Evolutionary conservation across 1,139 yeast species (phyloP), one percentile per base, ranked within the genome.

Genomic region (Nematodospora anomalae): DNA sequence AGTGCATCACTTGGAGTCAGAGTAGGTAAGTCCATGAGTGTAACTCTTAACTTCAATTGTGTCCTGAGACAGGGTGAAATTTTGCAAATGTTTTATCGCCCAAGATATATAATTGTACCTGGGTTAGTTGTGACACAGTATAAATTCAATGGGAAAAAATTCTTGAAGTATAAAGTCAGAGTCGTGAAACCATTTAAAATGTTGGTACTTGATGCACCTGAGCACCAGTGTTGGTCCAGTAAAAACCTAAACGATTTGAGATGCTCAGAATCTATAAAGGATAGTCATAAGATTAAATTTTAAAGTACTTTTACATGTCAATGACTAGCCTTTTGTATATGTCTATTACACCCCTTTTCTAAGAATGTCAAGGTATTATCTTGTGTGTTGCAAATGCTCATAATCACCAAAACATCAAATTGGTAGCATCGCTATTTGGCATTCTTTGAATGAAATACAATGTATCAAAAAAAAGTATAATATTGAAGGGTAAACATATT

Each of bases 171-270:
- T 13, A 32, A 32, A 16, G 26, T 32, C 3, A 30, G 29, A 15
- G 20, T 18, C 4, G 37, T 43, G 11, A 37, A 31, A 13, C 37
- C 40, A 6, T 45, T 45, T 26, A 41, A 38, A 25, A 40, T 44
- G 40, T 33, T 45, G n/a, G 36, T 39, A 16, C 16, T 38, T 11
- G 49, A 42, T 10, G 29, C 44, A 6, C 46, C 49, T 2, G 43
- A 43, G 14, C 46, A 45, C 37, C 43, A 41, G 13, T 45, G 49
- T 30, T 39, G 45, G 42, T 37, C 36, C 18, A 31, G 41, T 13
- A 27, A 21, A 11, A 29, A 44, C 21, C 32, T 33, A 2, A 7
- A 30, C 9, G 38, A 45, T 30, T 35, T 45, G 23, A 42, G 37
- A 26, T 45, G 49, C 28, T 26, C 21, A 4, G 9, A 18, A 4